Evolutionary conservation across 2,329 filamentous ascomycete species (phyloP).

Genomic region (Bipolaris oryzae): DNA sequence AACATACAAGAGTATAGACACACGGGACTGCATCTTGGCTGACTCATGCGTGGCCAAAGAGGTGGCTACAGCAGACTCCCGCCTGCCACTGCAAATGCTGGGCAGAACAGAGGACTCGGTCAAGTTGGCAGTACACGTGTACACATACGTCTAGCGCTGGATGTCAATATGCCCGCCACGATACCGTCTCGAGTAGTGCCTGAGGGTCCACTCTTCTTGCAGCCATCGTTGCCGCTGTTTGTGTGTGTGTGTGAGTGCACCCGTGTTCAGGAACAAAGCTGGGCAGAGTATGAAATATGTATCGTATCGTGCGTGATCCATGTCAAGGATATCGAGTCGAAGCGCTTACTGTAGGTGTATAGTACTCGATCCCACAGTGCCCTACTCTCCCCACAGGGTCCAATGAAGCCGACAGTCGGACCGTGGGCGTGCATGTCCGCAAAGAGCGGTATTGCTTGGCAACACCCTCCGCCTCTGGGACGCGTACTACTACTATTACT

Average conservation of each 20-base stretch:
- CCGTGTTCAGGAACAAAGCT: neutral
- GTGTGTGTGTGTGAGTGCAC: neutral
- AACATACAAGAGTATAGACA: neutral
- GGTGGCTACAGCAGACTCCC: neutral
- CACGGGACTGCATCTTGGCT: neutral
- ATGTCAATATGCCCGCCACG: neutral
- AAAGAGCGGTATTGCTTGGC: conserved; percentile 9
- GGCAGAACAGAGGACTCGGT: neutral
- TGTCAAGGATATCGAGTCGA: neutral
- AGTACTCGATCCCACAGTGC: no score
- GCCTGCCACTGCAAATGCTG: neutral
- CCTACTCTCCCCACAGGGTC: neutral
- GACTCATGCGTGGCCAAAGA: neutral
- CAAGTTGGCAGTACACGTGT: neutral
- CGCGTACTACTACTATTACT: conserved; percentile 7
- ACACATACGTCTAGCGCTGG: neutral
- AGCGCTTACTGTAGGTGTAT: neutral
- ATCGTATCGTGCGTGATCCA: neutral
- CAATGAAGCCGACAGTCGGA: neutral
- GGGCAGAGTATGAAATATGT: no score
- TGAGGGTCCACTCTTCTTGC: neutral
- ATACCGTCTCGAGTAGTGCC: neutral
- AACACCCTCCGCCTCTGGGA: conserved; percentile 4
- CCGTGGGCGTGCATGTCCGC: neutral
- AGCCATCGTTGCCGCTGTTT: neutral